Conservation (phyloP, 169 alveolate species). For the Amoebophrya sp. region DNA sequence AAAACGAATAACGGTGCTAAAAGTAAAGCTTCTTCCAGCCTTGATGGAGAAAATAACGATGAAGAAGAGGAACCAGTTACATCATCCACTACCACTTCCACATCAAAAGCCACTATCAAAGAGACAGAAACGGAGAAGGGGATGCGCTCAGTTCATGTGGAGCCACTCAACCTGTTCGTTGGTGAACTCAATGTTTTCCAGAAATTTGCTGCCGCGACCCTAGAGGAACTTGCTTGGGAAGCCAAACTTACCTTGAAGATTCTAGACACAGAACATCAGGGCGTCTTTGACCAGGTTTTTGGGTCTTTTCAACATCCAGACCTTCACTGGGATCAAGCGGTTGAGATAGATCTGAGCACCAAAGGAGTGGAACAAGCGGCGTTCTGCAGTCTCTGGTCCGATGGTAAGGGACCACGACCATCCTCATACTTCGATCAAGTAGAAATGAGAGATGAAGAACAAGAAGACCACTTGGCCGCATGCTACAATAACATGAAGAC, state of each 20-base stretch:
- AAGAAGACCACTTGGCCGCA: background rate
- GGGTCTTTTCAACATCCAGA: background rate
- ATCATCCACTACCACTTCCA: background rate
- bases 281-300: background rate
- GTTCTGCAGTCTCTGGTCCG: too few relatives aligned
- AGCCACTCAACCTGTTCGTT: background rate
- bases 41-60: too few relatives aligned
- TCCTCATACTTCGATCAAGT: background rate
- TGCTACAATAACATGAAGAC: background rate
- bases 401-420: too few relatives aligned
- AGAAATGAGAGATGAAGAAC: background rate
- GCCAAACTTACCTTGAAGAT: background rate
- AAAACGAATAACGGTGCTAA: background rate
- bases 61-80: background rate
- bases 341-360: too few relatives aligned
- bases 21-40: background rate
- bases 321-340: background rate
- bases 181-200: background rate
- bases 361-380: background rate
- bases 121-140: background rate
- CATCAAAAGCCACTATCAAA: background rate
- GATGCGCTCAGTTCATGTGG: background rate
- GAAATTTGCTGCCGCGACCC: background rate
- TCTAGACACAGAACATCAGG: background rate
- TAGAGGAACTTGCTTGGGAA: background rate